Evolutionary conservation across 345 rosid species (phyloP), one percentile per base, ranked within the genome.

Genomic region (Eucalyptus cloeziana): DNA sequence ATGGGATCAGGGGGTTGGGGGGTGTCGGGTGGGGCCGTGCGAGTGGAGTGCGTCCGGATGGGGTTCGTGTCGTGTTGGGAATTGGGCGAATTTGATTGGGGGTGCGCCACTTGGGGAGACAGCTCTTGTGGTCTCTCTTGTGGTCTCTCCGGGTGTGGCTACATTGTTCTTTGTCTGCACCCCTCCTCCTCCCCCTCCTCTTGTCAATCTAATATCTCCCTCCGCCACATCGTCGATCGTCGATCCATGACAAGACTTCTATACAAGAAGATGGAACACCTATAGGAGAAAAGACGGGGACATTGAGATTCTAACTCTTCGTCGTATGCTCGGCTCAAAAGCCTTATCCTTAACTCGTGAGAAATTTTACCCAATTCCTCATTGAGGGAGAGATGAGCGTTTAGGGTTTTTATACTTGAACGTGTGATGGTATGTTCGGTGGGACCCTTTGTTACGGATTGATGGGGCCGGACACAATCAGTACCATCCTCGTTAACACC

Each of bases 91-190:
- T 54, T 45, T 16, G 87, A 86, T 54, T 86, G 60, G 49, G 76
- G 88, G 93, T 92, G 92, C 93, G 90, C 37, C 93, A 60, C 71
- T 45, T 60, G 40, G 90, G 94, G 92, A 88, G 92, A 89, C 91
- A 90, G 37, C 60, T 27, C 33, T n/a, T 10, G 19, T 33, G 88
- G 62, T 4, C 62, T 56, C 62, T 56, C 30, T 52, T 52, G 13
- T 56, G 30, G 56, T 47, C 52, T 49, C 45, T 30, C 5, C 49
- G 4, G 56, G 3, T 3, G 13, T 40, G 85, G 9, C 47, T 76
- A 6, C 85, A 22, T 40, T 22, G 27, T 40, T 3, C 30, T 40
- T 21, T 76, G 85, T 40, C 85, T 76, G 27, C 83, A 8, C 27
- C 15, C 47, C 7, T 44, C 40, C 27, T 24, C 40, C 79, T 17